Percentiles rank a stretch among this genome's conserved stretches.
Evolutionary conservation across 2,329 filamentous ascomycete species (phyloP).

Genomic region (Diaporthe humulicola): DNA sequence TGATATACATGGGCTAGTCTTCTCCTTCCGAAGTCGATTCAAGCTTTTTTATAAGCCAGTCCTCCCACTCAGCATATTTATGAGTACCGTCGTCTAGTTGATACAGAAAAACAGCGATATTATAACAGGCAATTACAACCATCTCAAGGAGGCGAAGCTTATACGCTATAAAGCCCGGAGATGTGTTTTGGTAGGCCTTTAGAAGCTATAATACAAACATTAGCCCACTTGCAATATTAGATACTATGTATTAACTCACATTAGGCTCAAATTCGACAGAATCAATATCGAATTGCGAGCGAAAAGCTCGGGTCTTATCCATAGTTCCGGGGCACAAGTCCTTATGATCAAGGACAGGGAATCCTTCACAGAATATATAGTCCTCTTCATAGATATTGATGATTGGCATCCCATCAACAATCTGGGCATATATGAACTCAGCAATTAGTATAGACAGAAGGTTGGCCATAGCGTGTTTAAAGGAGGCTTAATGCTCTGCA

Average conservation of each 20-base stretch:
- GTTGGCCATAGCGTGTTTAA: conserved; percentile 17
- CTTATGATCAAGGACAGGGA: conserved; percentile 20
- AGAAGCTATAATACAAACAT: conserved; percentile 43
- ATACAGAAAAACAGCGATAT: conserved; percentile 47
- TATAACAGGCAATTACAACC: conserved; percentile 46
- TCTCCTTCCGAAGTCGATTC: conserved; percentile 43
- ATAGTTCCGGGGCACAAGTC: conserved; percentile 36
- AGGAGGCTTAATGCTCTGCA: conserved; percentile 14
- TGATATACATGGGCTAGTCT: conserved; percentile 22
- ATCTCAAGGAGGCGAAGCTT: conserved; percentile 50
- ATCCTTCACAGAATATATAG: not conserved
- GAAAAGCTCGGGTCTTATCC: conserved; percentile 30
- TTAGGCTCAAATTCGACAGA: conserved; percentile 4
- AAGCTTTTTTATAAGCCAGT: conserved; percentile 5
- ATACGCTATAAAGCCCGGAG: conserved; percentile 45
- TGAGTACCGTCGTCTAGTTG: conserved; percentile 42
- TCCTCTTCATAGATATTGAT: not conserved
- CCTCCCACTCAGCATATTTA: conserved; percentile 42
- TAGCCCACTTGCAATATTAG: not conserved
- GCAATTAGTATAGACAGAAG: conserved; percentile 14
- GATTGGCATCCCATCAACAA: conserved; percentile 28
- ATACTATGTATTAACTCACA: not conserved
- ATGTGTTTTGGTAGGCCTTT: conserved; percentile 43
- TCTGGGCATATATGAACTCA: conserved; percentile 27
- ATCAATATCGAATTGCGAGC: conserved; percentile 24